Evolutionary conservation across 331 rosid species (phyloP), one percentile per base, ranked within the genome.

Genomic region (Pyracantha coccinea): DNA sequence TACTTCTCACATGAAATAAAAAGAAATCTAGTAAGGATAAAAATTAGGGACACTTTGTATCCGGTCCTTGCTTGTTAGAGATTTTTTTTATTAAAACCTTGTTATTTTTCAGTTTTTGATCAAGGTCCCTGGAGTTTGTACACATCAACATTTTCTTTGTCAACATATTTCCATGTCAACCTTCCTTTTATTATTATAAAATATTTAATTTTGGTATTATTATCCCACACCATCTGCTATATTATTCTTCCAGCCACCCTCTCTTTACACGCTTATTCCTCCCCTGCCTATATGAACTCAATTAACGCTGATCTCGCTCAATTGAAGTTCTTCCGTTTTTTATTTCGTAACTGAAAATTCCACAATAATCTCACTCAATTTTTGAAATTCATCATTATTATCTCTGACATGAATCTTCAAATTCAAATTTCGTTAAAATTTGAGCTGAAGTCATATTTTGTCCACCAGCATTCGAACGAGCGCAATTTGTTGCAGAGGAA

Each of bases 281-380:
- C n/a, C 0, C 4, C 2, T n/a, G 1, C 16, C 0, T 44, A 44
- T 3, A 7, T 16, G 1, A 47, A 45, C 53, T 15, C 1, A 13
- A 45, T 45, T 4, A 0, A 45, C 7, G 0, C 2, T 13, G 5
- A 38, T 38, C 14, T 10, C 4, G 0, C 45, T 1, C 1, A 38
- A 38, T 10, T 38, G 16, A 0, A 44, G 15, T 38, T 38, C 0
- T 38, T 11, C 4, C 4, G 41, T 10, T 1, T 11, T 38, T 38
- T 38, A 13, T 44, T 47, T 47, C 8, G 1, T 47, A 47, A 47
- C 3, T 15, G 53, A 6, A 45, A 45, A 14, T 14, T 45, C 7
- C 53, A 4, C 1, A 45, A 45, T 45, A 45, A 45, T 45, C 3
- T 45, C 3, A 15, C 7, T 45, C 6, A 15, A 2, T 14, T 45